Evolutionary conservation across 2,329 filamentous ascomycete species (phyloP), one percentile per base, ranked within the genome.

Genomic region (Trichoderma endophyticum): DNA sequence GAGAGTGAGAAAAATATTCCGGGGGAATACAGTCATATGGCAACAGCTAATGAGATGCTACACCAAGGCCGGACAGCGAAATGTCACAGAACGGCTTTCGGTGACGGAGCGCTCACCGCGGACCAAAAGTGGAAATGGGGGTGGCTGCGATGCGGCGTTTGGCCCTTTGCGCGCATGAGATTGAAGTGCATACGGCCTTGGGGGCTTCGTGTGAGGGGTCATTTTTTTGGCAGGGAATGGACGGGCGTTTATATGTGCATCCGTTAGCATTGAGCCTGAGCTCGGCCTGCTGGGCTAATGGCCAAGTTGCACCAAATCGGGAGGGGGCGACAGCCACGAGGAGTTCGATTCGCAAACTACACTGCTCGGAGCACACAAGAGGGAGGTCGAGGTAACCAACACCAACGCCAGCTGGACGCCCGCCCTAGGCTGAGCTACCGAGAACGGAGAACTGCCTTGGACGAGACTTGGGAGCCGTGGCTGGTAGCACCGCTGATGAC

Each of bases 231-330:
- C 80, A 81, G 83, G 83, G 83, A 84, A 82, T 80, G 78, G 32
- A 76, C 79, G 78, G 77, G 76, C 82, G 83, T 86, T 85, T 86
- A 86, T 85, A 85, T 86, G 83, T 82, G 80, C 79, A 79, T 80
- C 61, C 72, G 66, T 48, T 57, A 32, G 59, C 15, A 71, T 34
- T 68, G 34, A 67, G 21, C 56, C 62, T 62, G 69, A 67, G 43
- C 48, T 62, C 56, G 36, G 64, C 59, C 59, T 60, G 51, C 65
- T 64, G 65, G 60, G 57, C 64, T 48, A 62, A 51, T 30, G 32
- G 57, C 57, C 68, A 57, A 70, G 68, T 64, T 43, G 54, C 68
- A 70, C 73, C 71, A 73, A 66, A 43, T 60, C 57, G 59, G 48
- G 48, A 63, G 43, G 34, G 73, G 57, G 71, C 54, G 68, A 64